Evolutionary conservation across 2,329 filamentous ascomycete genomes (phyloP), one percentile per base, ranked within the genome.

Genomic region (Phyllachora maydis): DNA sequence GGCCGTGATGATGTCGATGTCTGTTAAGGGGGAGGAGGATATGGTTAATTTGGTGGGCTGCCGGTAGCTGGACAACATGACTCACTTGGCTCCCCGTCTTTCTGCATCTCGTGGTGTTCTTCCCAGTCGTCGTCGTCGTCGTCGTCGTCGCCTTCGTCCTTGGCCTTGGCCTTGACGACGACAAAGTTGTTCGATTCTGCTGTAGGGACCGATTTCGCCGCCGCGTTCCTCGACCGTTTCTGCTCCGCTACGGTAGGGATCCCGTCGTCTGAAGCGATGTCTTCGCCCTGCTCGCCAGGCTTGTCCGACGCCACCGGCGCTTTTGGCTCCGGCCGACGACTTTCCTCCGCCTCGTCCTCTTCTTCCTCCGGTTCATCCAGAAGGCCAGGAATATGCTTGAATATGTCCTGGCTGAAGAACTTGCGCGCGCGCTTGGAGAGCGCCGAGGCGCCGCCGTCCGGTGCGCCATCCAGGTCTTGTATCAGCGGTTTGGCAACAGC

Each of bases 1-100:
- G 4, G 82, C 88, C n/a, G 88, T 98, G 41, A 95, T 91, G 39
- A 98, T 95, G 45, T 95, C 82, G 49, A 98, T 91, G 42, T 93
- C 83, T 61, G 48, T 43, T 17, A n/a, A n/a, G n/a, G n/a, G n/a
- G n/a, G n/a, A n/a, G n/a, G n/a, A n/a, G n/a, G n/a, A n/a, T n/a
- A n/a, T n/a, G n/a, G n/a, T n/a, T n/a, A n/a, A n/a, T n/a, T n/a
- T n/a, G n/a, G n/a, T n/a, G n/a, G n/a, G n/a, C n/a, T n/a, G n/a
- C n/a, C n/a, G n/a, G n/a, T n/a, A n/a, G n/a, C n/a, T n/a, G n/a
- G n/a, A n/a, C n/a, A n/a, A n/a, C n/a, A n/a, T 13, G 22, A 33
- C 54, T 43, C 54, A 69, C 66, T 60, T 19, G 60, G 51, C 37
- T 59, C 65, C 27, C 71, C 72, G 36, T 76, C 65, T 26, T 66